These are phyloP conservation scores for Pezicula neosporulosa DNA, from an alignment of 2,329 filamentous ascomycete genomes.

Conservation along the genomic window DNA sequence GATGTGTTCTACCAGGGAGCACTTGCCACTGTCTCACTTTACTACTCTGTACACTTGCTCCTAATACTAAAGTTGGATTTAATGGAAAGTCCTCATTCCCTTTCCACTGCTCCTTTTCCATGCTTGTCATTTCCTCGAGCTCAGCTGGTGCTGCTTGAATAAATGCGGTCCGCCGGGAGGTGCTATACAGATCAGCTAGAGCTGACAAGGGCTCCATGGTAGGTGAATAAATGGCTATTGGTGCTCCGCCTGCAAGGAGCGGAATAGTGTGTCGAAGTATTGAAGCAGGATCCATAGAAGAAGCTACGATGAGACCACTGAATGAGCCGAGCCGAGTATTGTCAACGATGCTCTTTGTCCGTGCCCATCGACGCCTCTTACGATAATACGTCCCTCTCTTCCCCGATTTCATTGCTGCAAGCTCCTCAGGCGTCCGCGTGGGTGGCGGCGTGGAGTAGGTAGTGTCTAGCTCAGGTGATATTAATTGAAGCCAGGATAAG, in stretches of 20 bases:
- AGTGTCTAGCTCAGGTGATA: constrained; percentile 71
- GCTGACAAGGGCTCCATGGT: constrained; percentile 74
- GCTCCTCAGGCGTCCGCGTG: constrained; percentile 51
- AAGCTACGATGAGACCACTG: constrained; percentile 79
- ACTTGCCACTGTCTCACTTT: constrained; percentile 84
- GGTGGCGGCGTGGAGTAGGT: constrained; percentile 68
- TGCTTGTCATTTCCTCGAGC: constrained; percentile 35
- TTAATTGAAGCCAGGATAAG: constrained; percentile 87
- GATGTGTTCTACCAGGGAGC: constrained; percentile 85
- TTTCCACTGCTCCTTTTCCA: constrained; percentile 52
- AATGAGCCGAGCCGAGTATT: constrained; percentile 73
- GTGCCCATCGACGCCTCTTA: constrained; percentile 80
- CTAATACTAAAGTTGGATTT: constrained; percentile 81
- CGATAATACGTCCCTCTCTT: constrained; percentile 84
- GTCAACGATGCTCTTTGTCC: constrained; percentile 69
- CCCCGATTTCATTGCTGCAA: constrained; percentile 73
- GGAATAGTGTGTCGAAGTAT: constrained; percentile 75
- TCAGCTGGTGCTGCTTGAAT: constrained; percentile 48
- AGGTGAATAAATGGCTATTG: constrained; percentile 81
- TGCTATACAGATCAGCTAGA: constrained; percentile 81
- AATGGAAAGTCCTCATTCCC: constrained; percentile 77
- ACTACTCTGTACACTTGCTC: constrained; percentile 76
- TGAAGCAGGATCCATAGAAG: constrained; percentile 74
- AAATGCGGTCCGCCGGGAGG: constrained; percentile 75
- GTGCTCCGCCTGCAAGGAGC: constrained; percentile 76